Evolutionary conservation across 2,329 filamentous ascomycete species (phyloP).

Genomic region (Fusarium anguioides): DNA sequence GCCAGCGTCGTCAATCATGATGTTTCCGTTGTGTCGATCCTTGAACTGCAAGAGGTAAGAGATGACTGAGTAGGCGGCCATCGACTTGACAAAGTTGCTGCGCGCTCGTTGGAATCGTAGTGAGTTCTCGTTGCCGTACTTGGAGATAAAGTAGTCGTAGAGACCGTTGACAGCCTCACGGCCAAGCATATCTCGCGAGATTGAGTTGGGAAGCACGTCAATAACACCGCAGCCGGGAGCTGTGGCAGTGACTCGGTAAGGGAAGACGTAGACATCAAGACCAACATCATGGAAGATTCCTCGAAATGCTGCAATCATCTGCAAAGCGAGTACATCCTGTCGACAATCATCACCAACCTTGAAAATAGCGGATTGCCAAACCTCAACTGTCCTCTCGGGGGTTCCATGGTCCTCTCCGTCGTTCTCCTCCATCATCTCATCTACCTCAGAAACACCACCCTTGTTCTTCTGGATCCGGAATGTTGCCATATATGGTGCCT

Average conservation of each 20-base stretch:
- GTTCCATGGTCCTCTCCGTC: constrained; percentile 51
- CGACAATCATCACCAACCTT: constrained; percentile 99
- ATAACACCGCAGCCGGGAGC: constrained; percentile 98
- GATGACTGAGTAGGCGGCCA: constrained; percentile 98
- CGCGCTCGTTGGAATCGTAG: constrained; percentile 94
- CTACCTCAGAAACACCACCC: constrained; percentile 62
- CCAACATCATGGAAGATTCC: constrained; percentile 97
- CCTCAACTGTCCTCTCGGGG: constrained; percentile 76
- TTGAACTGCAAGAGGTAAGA: constrained; percentile 98
- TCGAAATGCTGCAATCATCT: constrained; percentile 97
- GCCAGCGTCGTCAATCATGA: constrained; percentile 98
- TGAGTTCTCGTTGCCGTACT: constrained; percentile 96
- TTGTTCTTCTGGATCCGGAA: constrained; percentile 93
- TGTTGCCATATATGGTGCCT: constrained; percentile 98
- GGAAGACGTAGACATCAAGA: constrained; percentile 95
- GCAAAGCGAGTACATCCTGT: constrained; percentile 94
- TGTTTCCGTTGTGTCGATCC: constrained; percentile 98
- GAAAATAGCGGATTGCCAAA: constrained; percentile 99
- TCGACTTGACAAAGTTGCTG: constrained; percentile 98
- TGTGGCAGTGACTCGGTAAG: constrained; percentile 96
- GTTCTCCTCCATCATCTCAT: constrained; percentile 62
- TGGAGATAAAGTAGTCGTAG: constrained; percentile 97
- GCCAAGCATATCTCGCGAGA: constrained; percentile 98
- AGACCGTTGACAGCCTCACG: constrained; percentile 97
- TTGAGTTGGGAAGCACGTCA: constrained; percentile 96